Evolutionary conservation across 257 asterid species (phyloP).

Genomic region (Eucommia ulmoides): DNA sequence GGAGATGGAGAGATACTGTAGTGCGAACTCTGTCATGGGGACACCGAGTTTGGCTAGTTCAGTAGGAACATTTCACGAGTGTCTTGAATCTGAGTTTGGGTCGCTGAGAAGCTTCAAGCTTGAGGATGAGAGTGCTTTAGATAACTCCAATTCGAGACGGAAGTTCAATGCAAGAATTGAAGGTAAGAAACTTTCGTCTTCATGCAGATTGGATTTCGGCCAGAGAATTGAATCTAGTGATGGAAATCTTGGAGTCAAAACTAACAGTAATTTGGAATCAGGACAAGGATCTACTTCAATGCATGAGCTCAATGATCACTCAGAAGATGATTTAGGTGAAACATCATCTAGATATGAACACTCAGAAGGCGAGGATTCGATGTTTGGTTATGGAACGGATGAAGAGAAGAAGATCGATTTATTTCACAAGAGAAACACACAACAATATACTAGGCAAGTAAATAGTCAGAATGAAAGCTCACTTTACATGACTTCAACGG

Average conservation of each 20-base stretch:
- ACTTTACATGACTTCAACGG: slow-evolving; percentile 50
- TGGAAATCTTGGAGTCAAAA: slow-evolving; percentile 12
- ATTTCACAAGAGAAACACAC: slow-evolving; percentile 18
- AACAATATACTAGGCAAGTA: slow-evolving; percentile 15
- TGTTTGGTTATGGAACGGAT: slow-evolving; percentile 65
- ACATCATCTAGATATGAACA: too few relatives aligned
- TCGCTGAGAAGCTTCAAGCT: slow-evolving; percentile 52
- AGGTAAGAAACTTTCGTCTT: slow-evolving; percentile 25
- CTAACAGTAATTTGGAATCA: not conserved
- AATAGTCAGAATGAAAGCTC: slow-evolving; percentile 24
- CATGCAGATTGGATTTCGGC: slow-evolving; percentile 13
- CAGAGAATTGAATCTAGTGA: slow-evolving; percentile 16
- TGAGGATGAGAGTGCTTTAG: slow-evolving; percentile 32
- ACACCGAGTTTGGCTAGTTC: slow-evolving; percentile 65
- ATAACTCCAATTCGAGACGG: slow-evolving; percentile 12
- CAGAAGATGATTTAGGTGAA: too few relatives aligned
- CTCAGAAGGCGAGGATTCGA: slow-evolving; percentile 80
- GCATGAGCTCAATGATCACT: too few relatives aligned
- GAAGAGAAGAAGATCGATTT: slow-evolving; percentile 29
- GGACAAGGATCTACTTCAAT: too few relatives aligned
- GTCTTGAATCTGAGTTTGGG: slow-evolving; percentile 56
- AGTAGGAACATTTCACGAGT: slow-evolving; percentile 21
- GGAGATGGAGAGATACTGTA: slow-evolving; percentile 75
- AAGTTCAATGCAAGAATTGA: not conserved
- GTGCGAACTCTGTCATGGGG: slow-evolving; percentile 83